Evolutionary conservation across 768 basidiomycete genomes (phyloP).

Genomic region (Cyathus striatus): DNA sequence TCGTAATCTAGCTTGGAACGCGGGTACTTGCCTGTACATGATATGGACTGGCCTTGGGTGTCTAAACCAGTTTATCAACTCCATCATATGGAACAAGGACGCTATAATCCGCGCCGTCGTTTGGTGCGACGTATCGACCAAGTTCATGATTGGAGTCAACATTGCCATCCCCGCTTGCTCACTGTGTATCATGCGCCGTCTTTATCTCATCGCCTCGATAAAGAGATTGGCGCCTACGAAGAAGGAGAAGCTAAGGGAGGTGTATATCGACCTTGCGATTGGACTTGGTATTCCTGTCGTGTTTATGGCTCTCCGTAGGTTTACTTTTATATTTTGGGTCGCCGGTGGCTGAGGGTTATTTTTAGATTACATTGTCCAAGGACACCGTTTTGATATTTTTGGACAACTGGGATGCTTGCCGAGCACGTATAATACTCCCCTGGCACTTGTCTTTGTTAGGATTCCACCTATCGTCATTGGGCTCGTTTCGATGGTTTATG

Average conservation of each 20-base stretch:
- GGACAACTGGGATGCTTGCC: slow-evolving; percentile 57
- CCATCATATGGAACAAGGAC: slow-evolving; percentile 64
- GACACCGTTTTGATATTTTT: slow-evolving; percentile 56
- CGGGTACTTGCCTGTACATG: too few species aligned
- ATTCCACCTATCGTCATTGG: slow-evolving; percentile 36
- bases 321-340: neutral
- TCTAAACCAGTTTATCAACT: slow-evolving; percentile 59
- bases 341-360: neutral
- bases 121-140: slow-evolving; percentile 54
- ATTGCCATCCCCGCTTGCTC: slow-evolving; percentile 50
- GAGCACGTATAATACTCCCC: slow-evolving; percentile 40
- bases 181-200: slow-evolving; percentile 55
- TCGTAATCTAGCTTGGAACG: slow-evolving; percentile 36
- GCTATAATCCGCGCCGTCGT: slow-evolving; percentile 47
- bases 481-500: slow-evolving; percentile 31
- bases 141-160: slow-evolving; percentile 35
- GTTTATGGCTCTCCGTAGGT: slow-evolving; percentile 36
- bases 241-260: slow-evolving; percentile 43
- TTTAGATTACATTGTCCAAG: slow-evolving; percentile 42
- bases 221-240: slow-evolving; percentile 44
- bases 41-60: slow-evolving; percentile 58
- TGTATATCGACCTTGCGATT: slow-evolving; percentile 47
- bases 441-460: slow-evolving; percentile 38
- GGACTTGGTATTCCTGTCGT: slow-evolving; percentile 48
- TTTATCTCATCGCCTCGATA: slow-evolving; percentile 55